Conservation (phyloP, 441 rosid species). For the Erodium texanum region DNA sequence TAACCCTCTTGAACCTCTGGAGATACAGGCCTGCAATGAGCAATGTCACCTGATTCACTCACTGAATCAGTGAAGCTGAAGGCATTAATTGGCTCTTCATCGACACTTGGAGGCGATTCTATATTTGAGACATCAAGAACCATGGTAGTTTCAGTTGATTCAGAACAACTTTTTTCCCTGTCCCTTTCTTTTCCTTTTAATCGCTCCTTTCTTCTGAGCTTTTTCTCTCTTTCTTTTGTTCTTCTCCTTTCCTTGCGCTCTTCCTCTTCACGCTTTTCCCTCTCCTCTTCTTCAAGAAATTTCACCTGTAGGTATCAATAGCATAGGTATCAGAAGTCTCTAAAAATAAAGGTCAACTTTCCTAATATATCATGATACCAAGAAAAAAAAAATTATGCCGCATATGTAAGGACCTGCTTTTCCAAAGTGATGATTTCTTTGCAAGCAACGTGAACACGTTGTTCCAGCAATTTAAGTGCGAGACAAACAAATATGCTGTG, state of each 20-base stretch:
- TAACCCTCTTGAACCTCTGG: conserved; percentile 37
- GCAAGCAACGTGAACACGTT: conserved; percentile 91
- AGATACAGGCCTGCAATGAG: conserved; percentile 42
- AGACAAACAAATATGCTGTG: conserved; percentile 91
- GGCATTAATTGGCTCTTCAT: conserved; percentile 36
- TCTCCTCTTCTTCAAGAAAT: conserved; percentile 97
- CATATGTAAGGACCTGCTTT: conserved; percentile 55
- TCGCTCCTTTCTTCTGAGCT: conserved; percentile 18
- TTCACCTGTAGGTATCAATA: conserved; percentile 42
- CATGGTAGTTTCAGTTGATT: conserved; percentile 24
- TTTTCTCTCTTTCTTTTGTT: conserved; percentile 22
- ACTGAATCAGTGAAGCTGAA: conserved; percentile 37
- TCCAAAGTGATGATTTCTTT: conserved; percentile 87
- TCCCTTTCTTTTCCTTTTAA: conserved; percentile 43
- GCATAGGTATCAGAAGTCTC: conserved; percentile 15
- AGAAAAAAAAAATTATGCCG: neutral
- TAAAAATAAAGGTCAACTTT: neutral
- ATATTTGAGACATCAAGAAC: conserved; percentile 35
- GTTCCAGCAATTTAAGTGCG: conserved; percentile 71
- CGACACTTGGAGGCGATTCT: conserved; percentile 34
- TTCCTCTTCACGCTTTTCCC: conserved; percentile 91
- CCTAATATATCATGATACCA: neutral
- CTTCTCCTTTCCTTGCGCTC: conserved; percentile 81
- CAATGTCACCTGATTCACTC: conserved; percentile 41
- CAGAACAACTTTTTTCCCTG: conserved; percentile 36